These are phyloP conservation scores for Ceratocystis cacaofunesta DNA, from an alignment of 2,329 filamentous ascomycete species.

Conservation along the genomic window DNA sequence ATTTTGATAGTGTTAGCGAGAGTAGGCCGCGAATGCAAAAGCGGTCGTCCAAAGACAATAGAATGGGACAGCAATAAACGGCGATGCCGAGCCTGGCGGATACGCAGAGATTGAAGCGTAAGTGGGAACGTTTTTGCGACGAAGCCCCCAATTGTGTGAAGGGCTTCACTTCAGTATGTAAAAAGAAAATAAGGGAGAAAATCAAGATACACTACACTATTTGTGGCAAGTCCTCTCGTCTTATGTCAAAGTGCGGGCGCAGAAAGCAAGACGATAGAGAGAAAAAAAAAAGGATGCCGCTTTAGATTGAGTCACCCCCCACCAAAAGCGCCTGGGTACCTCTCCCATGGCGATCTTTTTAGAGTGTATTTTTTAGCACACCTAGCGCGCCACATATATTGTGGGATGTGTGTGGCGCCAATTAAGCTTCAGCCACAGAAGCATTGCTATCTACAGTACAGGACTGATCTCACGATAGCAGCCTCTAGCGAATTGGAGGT, in stretches of 20 bases:
- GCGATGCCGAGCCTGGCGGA: conserved; percentile 10
- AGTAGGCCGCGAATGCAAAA: background rate
- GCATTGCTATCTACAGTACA: background rate
- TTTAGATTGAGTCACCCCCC: conserved; percentile 7
- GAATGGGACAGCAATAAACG: background rate
- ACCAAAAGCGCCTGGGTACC: background rate
- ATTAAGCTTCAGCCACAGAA: background rate
- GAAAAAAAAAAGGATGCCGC: conserved; percentile 1
- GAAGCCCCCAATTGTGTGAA: conserved; percentile 13
- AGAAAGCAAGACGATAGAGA: background rate
- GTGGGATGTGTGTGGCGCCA: background rate
- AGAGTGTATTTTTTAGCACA: background rate
- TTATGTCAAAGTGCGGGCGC: background rate
- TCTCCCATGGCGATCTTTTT: background rate
- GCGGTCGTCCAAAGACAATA: conserved; percentile 4
- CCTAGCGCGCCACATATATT: background rate
- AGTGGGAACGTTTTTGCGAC: conserved; percentile 16
- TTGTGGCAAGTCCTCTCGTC: background rate
- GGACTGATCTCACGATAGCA: background rate
- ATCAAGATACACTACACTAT: background rate
- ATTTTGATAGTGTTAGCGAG: background rate
- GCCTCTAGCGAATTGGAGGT: no score
- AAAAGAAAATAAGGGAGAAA: background rate
- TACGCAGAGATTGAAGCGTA: conserved; percentile 16
- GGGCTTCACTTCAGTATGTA: conserved; percentile 8